Conservation (phyloP, 2,329 filamentous ascomycete genomes). For the Passalora sequoiae region DNA sequence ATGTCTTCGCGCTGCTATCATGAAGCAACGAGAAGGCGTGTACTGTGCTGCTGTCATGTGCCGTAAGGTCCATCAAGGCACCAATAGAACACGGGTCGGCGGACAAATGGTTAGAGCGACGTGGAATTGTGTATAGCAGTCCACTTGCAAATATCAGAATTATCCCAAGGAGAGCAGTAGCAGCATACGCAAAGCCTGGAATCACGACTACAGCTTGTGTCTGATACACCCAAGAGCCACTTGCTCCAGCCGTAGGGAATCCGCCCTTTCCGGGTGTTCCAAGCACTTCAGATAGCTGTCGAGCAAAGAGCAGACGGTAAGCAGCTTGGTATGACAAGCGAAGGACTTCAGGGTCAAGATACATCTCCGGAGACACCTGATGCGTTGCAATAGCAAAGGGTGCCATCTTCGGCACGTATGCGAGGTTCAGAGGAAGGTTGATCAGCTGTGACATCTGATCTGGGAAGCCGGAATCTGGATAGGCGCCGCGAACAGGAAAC, state of each 20-base stretch:
- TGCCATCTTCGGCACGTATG: constrained; percentile 33
- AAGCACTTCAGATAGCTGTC: constrained; percentile 34
- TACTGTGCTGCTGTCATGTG: constrained; percentile 7
- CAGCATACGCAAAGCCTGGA: constrained; percentile 36
- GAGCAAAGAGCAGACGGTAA: constrained; percentile 42
- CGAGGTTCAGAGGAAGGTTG: constrained; percentile 23
- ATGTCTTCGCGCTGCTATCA: too few species aligned
- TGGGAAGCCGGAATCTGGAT: constrained; percentile 21
- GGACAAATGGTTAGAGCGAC: constrained; percentile 4
- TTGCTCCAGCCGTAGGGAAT: constrained; percentile 4
- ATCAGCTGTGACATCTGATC: constrained; percentile 20
- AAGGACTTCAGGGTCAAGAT: constrained; percentile 34
- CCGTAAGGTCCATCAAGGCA: constrained; percentile 33
- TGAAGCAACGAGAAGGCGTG: too few species aligned
- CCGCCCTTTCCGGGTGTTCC: constrained; percentile 14
- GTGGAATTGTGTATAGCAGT: constrained; percentile 20
- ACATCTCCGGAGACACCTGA: constrained; percentile 27
- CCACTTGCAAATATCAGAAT: constrained; percentile 25
- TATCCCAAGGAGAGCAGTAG: constrained; percentile 32
- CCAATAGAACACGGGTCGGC: constrained; percentile 36
- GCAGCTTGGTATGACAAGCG: constrained; percentile 36
- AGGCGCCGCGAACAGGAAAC: constrained; percentile 12
- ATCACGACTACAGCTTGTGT: constrained; percentile 35
- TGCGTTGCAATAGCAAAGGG: constrained; percentile 36
- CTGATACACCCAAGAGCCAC: constrained; percentile 22